A percentile compares a stretch with the other conserved stretches of the same genome.
These are phyloP conservation scores for Phanerochaete carnosa DNA, from an alignment of 768 basidiomycete species.

Conservation along the genomic window DNA sequence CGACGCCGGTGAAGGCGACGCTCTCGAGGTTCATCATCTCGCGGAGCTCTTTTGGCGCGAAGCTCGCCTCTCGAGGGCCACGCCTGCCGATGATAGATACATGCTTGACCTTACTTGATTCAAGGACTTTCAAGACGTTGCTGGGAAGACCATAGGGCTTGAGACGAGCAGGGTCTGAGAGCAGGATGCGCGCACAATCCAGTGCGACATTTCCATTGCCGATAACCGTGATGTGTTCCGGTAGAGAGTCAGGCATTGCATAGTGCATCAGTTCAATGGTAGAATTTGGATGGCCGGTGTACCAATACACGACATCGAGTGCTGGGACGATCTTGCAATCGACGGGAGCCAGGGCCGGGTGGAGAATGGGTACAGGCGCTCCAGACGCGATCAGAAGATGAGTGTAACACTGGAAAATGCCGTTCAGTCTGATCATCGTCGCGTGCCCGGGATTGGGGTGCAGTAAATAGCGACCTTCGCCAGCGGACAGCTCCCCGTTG, in stretches of 20 bases:
- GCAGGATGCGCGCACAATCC: conserved; percentile 87
- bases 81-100: conserved; percentile 84
- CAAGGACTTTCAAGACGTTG: conserved; percentile 66
- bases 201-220: conserved; percentile 96
- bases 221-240: conserved; percentile 75
- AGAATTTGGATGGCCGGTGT: conserved; percentile 84
- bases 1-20: conserved; percentile 64
- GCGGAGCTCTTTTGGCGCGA: conserved; percentile 89
- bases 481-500: background rate
- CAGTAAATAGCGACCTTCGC: conserved; percentile 8
- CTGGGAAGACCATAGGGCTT: conserved; percentile 75
- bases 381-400: conserved; percentile 88
- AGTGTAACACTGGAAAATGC: conserved; percentile 71
- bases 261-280: conserved; percentile 40
- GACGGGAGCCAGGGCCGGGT: conserved; percentile 45
- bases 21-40: conserved; percentile 69
- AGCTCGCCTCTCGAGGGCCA: conserved; percentile 85
- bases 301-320: conserved; percentile 90
- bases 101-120: conserved; percentile 59
- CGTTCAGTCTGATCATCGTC: conserved; percentile 53
- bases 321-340: conserved; percentile 62
- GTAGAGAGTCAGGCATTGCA: conserved; percentile 36
- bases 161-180: conserved; percentile 64
- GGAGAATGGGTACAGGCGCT: conserved; percentile 62
- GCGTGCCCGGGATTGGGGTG: conserved; percentile 44